Base-by-base conservation (phyloP, 2,329 filamentous ascomycete species). In the Claviceps sp. region DNA sequence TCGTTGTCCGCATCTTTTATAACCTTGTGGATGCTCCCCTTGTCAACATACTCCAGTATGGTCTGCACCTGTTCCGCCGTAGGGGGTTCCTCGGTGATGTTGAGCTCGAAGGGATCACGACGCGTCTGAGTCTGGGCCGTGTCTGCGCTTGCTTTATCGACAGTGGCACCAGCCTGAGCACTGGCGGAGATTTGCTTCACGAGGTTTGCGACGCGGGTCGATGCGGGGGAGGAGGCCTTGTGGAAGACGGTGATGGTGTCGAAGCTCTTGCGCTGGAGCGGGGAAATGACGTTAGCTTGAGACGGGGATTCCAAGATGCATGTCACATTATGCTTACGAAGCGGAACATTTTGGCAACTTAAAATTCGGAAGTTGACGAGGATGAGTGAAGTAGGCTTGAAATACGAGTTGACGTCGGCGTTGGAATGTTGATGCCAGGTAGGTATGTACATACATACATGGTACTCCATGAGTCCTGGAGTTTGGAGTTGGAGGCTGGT, bases 241-340 rank as follows among this genome's bases (percentile, higher is more conserved):
- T 96, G 90, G 77, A 97, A 98, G 74, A 98, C 83, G 55, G 91
- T 97, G 66, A 97, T 81, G 59, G 95, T 87, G 74, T 97, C 90
- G 68, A 87, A 78, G 58, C 85, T 78, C 76, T 88, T 90, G 70
- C 76, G 79, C 85, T 89, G 62, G 40, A 11, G n/a, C 44, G 34
- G 20, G 16, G n/a, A 45, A 20, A 23, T 50, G 40, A 5, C 14
- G 8, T 45, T 50, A 45, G 48, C 42, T 50, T 50, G 13, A 13
- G 40, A 13, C 1, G 9, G 29, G 8, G 8, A 16, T 23, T 40
- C 11, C 4, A 3, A 17, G 20, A 11, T 29, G 11, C 14, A 39
- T 22, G 13, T 8, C 5, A 4, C 2, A 17, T 34, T 45, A 13
- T 17, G 47, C 59, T 55, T 45, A 61, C 59, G 37, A 61, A 60